Percentiles rank a stretch among this genome's conserved stretches.
Evolutionary conservation across 192 early-diverging fungal species (phyloP).

Genomic region (Backusella macrospora): DNA sequence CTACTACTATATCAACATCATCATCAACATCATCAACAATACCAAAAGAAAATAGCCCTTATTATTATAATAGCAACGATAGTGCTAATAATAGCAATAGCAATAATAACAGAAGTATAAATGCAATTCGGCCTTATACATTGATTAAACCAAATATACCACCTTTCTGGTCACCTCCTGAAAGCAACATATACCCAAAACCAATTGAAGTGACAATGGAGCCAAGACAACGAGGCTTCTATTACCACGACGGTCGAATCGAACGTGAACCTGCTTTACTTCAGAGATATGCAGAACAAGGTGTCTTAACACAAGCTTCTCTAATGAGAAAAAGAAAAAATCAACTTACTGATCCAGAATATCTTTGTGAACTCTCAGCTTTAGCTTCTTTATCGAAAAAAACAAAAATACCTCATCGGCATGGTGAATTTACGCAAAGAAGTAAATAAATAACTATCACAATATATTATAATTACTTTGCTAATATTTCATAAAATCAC

Average conservation of each 20-base stretch:
- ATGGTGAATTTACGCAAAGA: conserved; percentile 44
- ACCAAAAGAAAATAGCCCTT: neutral
- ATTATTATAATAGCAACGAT: neutral
- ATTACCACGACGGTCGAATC: conserved; percentile 39
- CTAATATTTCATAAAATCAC: neutral
- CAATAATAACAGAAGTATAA: neutral
- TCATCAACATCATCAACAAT: neutral
- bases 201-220: conserved; percentile 23
- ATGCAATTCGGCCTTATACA: neutral
- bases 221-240: conserved; percentile 38
- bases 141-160: neutral
- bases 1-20: neutral
- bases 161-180: neutral
- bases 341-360: conserved; percentile 23
- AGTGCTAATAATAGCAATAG: neutral
- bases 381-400: conserved; percentile 30
- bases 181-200: neutral
- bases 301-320: conserved; percentile 35
- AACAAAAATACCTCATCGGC: conserved; percentile 44
- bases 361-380: conserved; percentile 21
- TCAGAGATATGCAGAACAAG: conserved; percentile 39
- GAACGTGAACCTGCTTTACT: conserved; percentile 32
- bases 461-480: neutral
- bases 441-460: conserved; percentile 22
- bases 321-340: conserved; percentile 36